Base-by-base conservation (phyloP, 177 flowering plant genomes). In the Tripterygium wilfordii region DNA sequence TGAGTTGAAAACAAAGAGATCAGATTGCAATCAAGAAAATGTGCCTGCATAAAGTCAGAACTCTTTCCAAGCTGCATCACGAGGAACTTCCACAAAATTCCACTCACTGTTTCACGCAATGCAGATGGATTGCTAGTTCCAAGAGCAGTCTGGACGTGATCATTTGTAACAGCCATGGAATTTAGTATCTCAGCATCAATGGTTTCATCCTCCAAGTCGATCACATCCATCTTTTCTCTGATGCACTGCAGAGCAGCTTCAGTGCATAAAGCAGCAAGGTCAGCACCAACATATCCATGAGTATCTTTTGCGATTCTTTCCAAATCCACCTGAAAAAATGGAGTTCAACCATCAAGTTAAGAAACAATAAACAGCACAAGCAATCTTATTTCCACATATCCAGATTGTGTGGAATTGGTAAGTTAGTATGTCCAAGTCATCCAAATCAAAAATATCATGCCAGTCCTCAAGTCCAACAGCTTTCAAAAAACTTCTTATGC, bases 211-310 rank as follows among this genome's bases (percentile, higher is more conserved):
- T 75, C 80, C 51, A 75, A 49, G 48, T 74, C 79, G 41, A 71
- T 75, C 25, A 68, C 74, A 60, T 75, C 74, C 74, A 75, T 71
- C 53, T 75, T 75, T 47, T 72, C 80, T 44, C 77, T 66, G 47
- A 75, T 75, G 63, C 75, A 72, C 60, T 75, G 75, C 9, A 75
- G 66, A 25, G 80, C 77, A 57, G 77, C 72, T 61, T 72, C 80
- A 56, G 80, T 75, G 38, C 80, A 75, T 2, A 75, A 48, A 56
- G 80, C 77, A 38, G 75, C 77, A 44, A 72, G 63, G 24, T 71
- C 80, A 50, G 79, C 76, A 49, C 76, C 76, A 26, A 75, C 76
- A 60, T 63, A 70, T 1, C 75, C 79, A 51, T 69, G 78, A 6
- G 72, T 73, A 23, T 73, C 75, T 36, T 70, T 71, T 4, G 74